Conservation (phyloP, 371 early-diverging fungal genomes). For the Mortierella sp. region DNA sequence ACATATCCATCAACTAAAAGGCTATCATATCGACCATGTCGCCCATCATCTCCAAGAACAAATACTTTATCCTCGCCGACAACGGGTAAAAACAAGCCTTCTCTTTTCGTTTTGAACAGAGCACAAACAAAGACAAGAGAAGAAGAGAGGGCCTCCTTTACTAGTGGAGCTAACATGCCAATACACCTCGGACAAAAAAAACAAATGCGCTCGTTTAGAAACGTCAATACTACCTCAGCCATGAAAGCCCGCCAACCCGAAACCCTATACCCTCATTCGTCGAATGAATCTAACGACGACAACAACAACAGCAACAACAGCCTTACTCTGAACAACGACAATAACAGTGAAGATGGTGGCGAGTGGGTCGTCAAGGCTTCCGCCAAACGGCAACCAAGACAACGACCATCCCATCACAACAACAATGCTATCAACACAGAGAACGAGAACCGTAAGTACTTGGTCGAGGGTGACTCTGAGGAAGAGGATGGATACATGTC, state of each 20-base stretch:
- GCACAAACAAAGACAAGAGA: background rate
- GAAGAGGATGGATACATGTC: conserved; percentile 23
- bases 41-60: conserved; percentile 2
- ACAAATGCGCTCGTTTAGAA: background rate
- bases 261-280: conserved; percentile 1
- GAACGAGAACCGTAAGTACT: background rate
- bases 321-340: background rate
- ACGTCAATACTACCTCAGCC: background rate
- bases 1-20: background rate
- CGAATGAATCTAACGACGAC: background rate
- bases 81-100: background rate
- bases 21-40: background rate
- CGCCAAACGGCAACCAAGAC: background rate
- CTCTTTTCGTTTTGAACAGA: background rate
- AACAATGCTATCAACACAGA: background rate
- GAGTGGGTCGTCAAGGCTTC: conserved; percentile 3
- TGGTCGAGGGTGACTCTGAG: conserved; percentile 3
- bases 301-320: background rate
- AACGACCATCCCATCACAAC: background rate
- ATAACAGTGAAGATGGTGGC: conserved; percentile 1
- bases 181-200: background rate
- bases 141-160: background rate
- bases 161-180: background rate
- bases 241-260: conserved; percentile 2
- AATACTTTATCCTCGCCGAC: conserved; percentile 4